Conservation (phyloP, 2,329 filamentous ascomycete species). For the Diplodia scrobiculata region DNA sequence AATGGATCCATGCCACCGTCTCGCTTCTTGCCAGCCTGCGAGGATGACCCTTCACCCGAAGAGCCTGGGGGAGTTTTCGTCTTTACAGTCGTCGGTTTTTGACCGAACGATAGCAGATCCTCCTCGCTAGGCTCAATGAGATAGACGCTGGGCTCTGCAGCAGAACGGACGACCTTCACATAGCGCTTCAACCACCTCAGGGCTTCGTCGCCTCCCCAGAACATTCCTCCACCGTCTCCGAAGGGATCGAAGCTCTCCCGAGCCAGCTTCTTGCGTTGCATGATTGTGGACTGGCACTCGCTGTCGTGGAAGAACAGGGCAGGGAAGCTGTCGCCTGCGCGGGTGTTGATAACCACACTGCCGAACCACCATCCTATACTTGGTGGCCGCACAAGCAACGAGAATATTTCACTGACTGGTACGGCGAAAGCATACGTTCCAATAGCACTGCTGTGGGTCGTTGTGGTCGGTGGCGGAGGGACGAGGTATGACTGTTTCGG, state of each 20-base stretch:
- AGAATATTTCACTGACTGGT: constrained; percentile 87
- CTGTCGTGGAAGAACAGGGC: constrained; percentile 97
- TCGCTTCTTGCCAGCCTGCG: constrained; percentile 34
- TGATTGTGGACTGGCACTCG: constrained; percentile 92
- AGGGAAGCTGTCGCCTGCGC: constrained; percentile 88
- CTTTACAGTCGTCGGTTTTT: constrained; percentile 55
- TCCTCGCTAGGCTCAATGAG: constrained; percentile 84
- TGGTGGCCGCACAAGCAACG: constrained; percentile 83
- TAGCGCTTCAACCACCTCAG: constrained; percentile 87
- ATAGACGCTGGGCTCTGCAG: constrained; percentile 86
- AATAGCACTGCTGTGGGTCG: constrained; percentile 67
- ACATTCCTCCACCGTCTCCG: constrained; percentile 79
- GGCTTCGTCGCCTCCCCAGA: constrained; percentile 97
- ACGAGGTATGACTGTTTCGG: constrained; percentile 88
- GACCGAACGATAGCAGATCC: constrained; percentile 79
- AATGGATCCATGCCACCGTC: constrained; percentile 89
- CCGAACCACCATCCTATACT: constrained; percentile 99
- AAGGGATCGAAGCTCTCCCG: constrained; percentile 89
- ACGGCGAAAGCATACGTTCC: constrained; percentile 90
- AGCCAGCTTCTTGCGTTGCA: constrained; percentile 85
- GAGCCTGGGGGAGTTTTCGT: constrained; percentile 34
- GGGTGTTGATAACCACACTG: constrained; percentile 88
- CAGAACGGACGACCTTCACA: constrained; percentile 77
- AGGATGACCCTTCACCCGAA: constrained; percentile 34
- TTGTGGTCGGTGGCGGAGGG: constrained; percentile 83